Percentiles rank a stretch among this genome's conserved stretches.
Evolutionary conservation across 768 basidiomycete genomes (phyloP).

Genomic region (Rossbeevera mucosa): DNA sequence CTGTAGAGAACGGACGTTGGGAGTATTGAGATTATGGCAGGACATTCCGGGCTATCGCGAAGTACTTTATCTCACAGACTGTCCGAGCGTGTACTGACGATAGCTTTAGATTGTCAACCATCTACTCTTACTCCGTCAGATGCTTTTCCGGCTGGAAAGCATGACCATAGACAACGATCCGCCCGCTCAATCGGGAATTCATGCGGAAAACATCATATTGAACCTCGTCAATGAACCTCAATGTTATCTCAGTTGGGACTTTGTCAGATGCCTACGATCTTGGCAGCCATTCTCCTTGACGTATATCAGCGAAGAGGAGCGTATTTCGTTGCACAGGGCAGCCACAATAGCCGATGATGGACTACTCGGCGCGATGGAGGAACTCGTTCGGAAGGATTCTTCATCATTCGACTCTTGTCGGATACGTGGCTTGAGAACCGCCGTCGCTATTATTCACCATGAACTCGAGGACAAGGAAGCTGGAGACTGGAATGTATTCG

Average conservation of each 20-base stretch:
- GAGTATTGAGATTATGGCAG: slow-evolving; percentile 42
- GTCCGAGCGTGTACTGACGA: slow-evolving; percentile 5
- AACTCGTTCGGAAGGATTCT: slow-evolving; percentile 36
- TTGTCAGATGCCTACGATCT: slow-evolving; percentile 55
- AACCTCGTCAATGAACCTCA: slow-evolving; percentile 58
- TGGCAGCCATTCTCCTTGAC: slow-evolving; percentile 60
- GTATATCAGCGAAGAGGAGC: slow-evolving; percentile 57
- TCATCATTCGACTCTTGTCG: slow-evolving; percentile 42
- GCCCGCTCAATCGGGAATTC: slow-evolving; percentile 58
- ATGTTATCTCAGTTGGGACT: slow-evolving; percentile 53
- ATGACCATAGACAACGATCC: slow-evolving; percentile 60
- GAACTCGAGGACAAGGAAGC: slow-evolving; percentile 48
- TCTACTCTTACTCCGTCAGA: slow-evolving; percentile 64
- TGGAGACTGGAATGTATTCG: slow-evolving; percentile 52
- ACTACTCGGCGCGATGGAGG: slow-evolving; percentile 56
- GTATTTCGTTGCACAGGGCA: slow-evolving; percentile 53
- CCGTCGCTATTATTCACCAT: slow-evolving; percentile 51
- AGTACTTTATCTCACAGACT: slow-evolving; percentile 37
- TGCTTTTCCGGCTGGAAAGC: slow-evolving; percentile 68
- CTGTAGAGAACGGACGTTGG: slow-evolving; percentile 61
- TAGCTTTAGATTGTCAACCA: slow-evolving; percentile 61
- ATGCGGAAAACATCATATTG: slow-evolving; percentile 65
- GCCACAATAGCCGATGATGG: slow-evolving; percentile 70
- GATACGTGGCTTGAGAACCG: slow-evolving; percentile 58
- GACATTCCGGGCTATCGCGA: slow-evolving; percentile 65